A percentile compares a stretch with the other conserved stretches of the same genome.
These are phyloP conservation scores for Chamaecrista fasciculata DNA, from an alignment of 306 rosid species.

Conservation along the genomic window DNA sequence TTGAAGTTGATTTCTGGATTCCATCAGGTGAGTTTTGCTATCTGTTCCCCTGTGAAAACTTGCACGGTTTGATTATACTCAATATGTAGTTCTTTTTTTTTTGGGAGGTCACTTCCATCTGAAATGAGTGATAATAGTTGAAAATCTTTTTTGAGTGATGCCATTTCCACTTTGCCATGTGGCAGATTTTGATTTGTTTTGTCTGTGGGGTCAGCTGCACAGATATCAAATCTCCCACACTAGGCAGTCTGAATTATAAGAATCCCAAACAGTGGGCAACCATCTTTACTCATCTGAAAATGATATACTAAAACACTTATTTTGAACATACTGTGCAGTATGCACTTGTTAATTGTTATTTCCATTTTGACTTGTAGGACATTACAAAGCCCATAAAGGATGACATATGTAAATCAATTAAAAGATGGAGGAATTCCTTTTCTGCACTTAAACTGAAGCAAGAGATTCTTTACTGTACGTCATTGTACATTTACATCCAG, in stretches of 20 bases:
- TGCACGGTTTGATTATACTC: not conserved
- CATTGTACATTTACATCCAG: conserved; percentile 19
- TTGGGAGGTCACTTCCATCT: conserved; percentile 2
- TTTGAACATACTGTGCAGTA: not conserved
- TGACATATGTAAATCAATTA: conserved; percentile 71
- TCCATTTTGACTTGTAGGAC: conserved; percentile 56
- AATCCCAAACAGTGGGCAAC: not conserved
- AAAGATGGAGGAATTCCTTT: conserved; percentile 82
- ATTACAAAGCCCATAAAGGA: conserved; percentile 84
- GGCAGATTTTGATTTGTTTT: not conserved
- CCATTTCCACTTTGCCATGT: not conserved
- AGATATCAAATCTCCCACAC: not conserved
- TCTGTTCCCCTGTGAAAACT: conserved; percentile 17
- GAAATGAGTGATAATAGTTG: not conserved
- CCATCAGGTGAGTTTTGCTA: conserved; percentile 59
- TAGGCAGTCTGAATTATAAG: not conserved
- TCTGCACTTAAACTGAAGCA: conserved; percentile 94
- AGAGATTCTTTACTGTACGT: conserved; percentile 84
- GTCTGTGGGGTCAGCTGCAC: not conserved
- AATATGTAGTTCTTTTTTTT: not conserved
- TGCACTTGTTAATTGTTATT: conserved; percentile 4
- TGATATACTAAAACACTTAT: conserved; percentile 6
- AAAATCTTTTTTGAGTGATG: not conserved
- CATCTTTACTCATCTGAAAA: not conserved
- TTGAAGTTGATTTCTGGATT: conserved; percentile 93